Evolutionary conservation across 106 monocot species (phyloP), one percentile per base, ranked within the genome.

Genomic region (Dioscorea zingiberensis): DNA sequence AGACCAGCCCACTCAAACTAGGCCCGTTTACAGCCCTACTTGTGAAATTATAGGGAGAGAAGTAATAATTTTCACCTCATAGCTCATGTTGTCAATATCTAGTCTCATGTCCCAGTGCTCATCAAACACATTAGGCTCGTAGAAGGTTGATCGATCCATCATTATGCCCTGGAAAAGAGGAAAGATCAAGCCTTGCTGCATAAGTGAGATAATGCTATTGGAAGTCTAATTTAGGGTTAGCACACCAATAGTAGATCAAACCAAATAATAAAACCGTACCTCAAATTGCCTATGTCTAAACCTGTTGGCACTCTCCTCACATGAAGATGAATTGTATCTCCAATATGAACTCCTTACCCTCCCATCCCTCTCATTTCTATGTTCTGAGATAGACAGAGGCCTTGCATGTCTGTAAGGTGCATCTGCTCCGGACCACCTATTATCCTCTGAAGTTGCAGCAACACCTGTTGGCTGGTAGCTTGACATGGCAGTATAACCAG

Each of bases 41-140:
- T n/a, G 22, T 49, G 12, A 5, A 30, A 16, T 54, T 7, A 38
- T 0, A 0, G 21, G 47, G 38, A 14, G 14, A 13, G 27, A 13
- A 28, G 59, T 13, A 21, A 29, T 19, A 55, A n/a, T 44, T 3
- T 3, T 25, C 45, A 87, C 87, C 87, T 87, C 87, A 51, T 87
- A 87, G 60, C 70, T 83, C 87, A 87, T 83, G 71, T 69, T 79
- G 55, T 87, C 87, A 56, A 83, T 53, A 60, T 87, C 82, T 21
- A 87, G 73, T 54, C 87, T 79, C 78, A 87, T 76, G 44, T 74
- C 76, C 7, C 48, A 67, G 63, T 87, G 76, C 56, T 82, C 73
- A 71, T 87, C 79, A 71, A 62, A 60, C 38, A 80, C 54, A 58
- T 32, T 63, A 19, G 72, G 61, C 53, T 73, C 79, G 58, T 70